Base-by-base conservation (phyloP, 2,329 filamentous ascomycete species). In the Hymenoscyphus linearis region DNA sequence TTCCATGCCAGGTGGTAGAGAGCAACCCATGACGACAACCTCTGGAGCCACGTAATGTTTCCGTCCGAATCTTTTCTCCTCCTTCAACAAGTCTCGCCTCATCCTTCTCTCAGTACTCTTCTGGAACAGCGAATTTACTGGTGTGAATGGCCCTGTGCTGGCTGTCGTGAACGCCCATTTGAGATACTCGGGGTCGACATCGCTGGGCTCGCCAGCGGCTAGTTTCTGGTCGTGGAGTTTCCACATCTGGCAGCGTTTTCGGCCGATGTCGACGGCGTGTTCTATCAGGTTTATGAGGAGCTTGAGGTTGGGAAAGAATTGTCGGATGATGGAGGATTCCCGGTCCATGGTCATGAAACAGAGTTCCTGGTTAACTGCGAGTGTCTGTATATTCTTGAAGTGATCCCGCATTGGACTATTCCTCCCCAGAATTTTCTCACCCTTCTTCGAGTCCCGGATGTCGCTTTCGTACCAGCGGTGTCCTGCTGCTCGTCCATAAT, bases 251-350 rank as follows among this genome's bases (percentile, higher is more conserved):
- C 37, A 14, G 18, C 25, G 26, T 22, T 52, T 36, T 36, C 26
- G 5, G 31, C 31, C 16, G 27, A 58, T 58, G 25, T 60, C 58
- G 27, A 58, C 31, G 10, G 40, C 18, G 31, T 50, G 52, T 13
- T 63, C 58, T 10, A 63, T 60, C 52, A 63, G 52, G 16, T 60
- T 37, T n/a, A 60, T 63, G 22, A 63, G 52, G 31, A 60, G 50
- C 35, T 63, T 52, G 12, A 63, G 35, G n/a, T 55, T 63, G 25
- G 58, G 61, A 25, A 60, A 63, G n/a, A 55, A 27, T 4, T 50
- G 25, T 12, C 58, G 58, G 3, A 60, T 34, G 14, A 60, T 37
- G 18, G 36, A 52, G 10, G 22, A 34, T 22, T 58, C 58, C n/a
- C 57, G 47, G 34, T 61, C 53, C 31, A 59, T 54, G 7, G 55